phyloP scores from a whole-genome alignment of 2,329 filamentous ascomycete genomes.

The Claviceps humidiphila region DNA sequence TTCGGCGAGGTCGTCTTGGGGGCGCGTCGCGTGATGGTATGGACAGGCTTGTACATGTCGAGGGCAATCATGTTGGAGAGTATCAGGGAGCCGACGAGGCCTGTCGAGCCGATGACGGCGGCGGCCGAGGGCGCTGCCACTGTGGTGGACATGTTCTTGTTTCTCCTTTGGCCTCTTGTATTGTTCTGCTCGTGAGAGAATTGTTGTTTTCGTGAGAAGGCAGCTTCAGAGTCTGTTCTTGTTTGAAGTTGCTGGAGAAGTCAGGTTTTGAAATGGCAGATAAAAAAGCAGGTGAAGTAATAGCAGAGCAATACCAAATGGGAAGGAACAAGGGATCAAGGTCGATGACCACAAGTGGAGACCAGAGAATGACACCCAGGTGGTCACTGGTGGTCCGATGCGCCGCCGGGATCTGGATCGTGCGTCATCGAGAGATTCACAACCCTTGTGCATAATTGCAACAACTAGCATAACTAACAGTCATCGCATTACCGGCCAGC shows the following conservation, averaged over 20 bases:
- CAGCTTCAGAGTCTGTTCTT: too few relatives aligned
- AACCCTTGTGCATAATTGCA: too few relatives aligned
- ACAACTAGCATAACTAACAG: too few relatives aligned
- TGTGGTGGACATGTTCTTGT: background rate
- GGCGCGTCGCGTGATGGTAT: conserved; percentile 54
- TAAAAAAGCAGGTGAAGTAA: too few relatives aligned
- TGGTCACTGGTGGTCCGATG: too few relatives aligned
- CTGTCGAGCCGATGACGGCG: conserved; percentile 50
- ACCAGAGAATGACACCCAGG: too few relatives aligned
- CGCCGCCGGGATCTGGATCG: too few relatives aligned
- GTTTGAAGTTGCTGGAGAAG: too few relatives aligned
- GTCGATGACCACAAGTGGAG: background rate
- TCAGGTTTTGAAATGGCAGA: background rate
- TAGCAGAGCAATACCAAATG: background rate
- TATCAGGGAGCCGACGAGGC: conserved; percentile 61
- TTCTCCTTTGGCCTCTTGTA: background rate
- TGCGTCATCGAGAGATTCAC: too few relatives aligned
- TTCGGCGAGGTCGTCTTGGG: conserved; percentile 44
- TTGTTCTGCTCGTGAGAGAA: background rate
- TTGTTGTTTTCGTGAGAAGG: too few relatives aligned
- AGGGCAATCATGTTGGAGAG: conserved; percentile 49
- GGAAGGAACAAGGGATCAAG: background rate
- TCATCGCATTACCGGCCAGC: too few relatives aligned
- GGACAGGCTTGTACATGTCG: conserved; percentile 37
- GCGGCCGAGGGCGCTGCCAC: conserved; percentile 18